Conservation (phyloP, 345 rosid species). For the Eucalyptus virginea region DNA sequence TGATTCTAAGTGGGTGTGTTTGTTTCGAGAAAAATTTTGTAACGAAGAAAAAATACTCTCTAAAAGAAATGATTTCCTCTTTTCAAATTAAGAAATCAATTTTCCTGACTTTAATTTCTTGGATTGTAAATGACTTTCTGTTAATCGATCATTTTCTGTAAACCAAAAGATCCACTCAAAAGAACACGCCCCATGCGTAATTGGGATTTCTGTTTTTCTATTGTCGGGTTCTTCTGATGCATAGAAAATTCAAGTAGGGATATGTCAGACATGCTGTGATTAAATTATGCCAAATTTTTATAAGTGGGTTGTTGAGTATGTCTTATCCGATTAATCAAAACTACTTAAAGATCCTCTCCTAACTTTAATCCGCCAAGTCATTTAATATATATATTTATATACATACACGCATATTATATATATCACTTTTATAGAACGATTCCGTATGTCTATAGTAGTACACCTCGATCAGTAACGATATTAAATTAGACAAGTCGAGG, state of each 20-base stretch:
- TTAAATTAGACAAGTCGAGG: not conserved
- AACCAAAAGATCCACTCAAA: not conserved
- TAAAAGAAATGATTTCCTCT: not conserved
- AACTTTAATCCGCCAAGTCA: not conserved
- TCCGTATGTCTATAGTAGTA: not conserved
- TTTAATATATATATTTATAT: not conserved
- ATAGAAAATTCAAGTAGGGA: not conserved
- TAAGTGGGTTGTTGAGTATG: not conserved
- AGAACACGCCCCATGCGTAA: not conserved
- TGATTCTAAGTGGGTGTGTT: not conserved
- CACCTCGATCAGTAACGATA: not conserved
- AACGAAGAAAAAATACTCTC: accelerated
- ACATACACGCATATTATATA: not conserved
- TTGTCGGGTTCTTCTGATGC: not conserved
- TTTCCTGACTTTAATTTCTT: not conserved
- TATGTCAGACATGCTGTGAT: not conserved
- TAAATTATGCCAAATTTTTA: not conserved
- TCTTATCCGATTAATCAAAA: not conserved
- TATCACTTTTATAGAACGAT: not conserved
- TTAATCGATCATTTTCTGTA: not conserved
- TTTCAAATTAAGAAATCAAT: not conserved
- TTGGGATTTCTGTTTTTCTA: not conserved
- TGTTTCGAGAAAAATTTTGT: accelerated
- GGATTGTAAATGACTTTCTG: accelerated
- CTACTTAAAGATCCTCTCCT: not conserved